Base-by-base conservation (phyloP, 306 rosid genomes). In the Herpetospermum pedunculosum region DNA sequence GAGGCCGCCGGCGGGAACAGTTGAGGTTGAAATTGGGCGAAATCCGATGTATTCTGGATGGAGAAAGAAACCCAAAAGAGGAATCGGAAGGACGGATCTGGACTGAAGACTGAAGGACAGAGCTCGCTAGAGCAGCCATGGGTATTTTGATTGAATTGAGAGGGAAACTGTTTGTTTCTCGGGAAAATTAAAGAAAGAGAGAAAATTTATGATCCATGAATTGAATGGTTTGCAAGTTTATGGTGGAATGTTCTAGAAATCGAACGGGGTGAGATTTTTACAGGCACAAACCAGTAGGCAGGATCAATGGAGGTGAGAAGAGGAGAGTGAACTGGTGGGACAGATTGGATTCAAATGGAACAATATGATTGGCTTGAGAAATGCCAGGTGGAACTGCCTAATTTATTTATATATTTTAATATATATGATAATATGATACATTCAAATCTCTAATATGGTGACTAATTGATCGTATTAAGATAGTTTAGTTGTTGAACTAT, bases 121-220 rank as follows among this genome's bases (percentile, higher is more conserved):
- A 78, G 70, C 72, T 80, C 14, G 81, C 77, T n/a, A 84, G 43
- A 35, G 88, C 73, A 78, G 89, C 86, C 88, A 87, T 83, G 72
- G 75, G 8, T 14, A 38, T 13, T 29, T 13, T 18, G 38, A 25
- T 75, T 15, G 12, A 43, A 55, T 37, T 32, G 62, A 9, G 74
- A 41, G 29, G 2, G 68, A 3, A 30, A 58, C 41, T 30, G 43
- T 16, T 30, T 47, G 75, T 70, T 70, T 70, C 59, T 29, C n/a
- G 59, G n/a, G 70, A 70, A 38, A 34, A 29, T 30, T 4, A 69
- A 6, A 41, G 35, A 23, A 68, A 12, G 3, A 1, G 35, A 47
- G 54, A 44, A 18, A 25, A 26, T n/a, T 49, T 49, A 49, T n/a
- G 75, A n/a, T 2, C 4, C 75, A 72, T 32, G 9, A 35, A 47